phyloP scores from a whole-genome alignment of 1,284 basidiomycete genomes.

The Vanrija sp. region DNA sequence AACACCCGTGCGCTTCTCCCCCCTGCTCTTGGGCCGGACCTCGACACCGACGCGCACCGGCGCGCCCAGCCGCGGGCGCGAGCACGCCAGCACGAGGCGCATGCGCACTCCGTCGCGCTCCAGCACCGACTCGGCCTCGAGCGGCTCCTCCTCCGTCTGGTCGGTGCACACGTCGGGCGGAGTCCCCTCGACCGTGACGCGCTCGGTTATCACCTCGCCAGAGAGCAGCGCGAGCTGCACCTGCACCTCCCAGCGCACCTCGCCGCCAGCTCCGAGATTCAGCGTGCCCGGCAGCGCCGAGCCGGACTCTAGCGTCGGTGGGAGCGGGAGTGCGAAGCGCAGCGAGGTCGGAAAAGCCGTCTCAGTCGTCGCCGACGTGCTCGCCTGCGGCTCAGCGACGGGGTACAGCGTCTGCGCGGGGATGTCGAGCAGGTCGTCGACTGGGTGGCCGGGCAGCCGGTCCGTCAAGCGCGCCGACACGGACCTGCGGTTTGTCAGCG shows the following conservation, averaged over 20 bases:
- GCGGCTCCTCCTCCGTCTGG: conserved; percentile 6
- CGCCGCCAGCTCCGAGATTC: conserved; percentile 28
- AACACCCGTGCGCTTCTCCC: conserved; percentile 24
- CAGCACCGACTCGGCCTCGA: conserved; percentile 25
- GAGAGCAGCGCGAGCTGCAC: conserved; percentile 24
- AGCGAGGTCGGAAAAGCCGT: conserved; percentile 29
- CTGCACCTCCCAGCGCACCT: conserved; percentile 29
- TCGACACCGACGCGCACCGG: conserved; percentile 39
- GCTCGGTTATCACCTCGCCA: conserved; percentile 24
- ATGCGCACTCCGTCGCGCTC: conserved; percentile 30
- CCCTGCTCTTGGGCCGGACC: conserved; percentile 25
- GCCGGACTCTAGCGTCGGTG: conserved; percentile 11
- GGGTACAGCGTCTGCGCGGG: conserved; percentile 26
- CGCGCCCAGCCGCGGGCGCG: conserved; percentile 30
- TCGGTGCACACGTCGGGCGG: conserved; percentile 25
- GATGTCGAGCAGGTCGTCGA: conserved; percentile 23
- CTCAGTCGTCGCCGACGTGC: conserved; percentile 3
- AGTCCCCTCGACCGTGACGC: conserved; percentile 35
- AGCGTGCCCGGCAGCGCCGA: conserved; percentile 36
- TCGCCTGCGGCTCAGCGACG: conserved; percentile 1
- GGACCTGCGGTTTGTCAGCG: conserved; percentile 21
- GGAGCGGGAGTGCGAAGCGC: conserved; percentile 37
- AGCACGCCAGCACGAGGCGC: conserved; percentile 31
- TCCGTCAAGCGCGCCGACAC: conserved; percentile 27
- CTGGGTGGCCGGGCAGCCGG: conserved; percentile 23